Conservation (phyloP, 2,329 filamentous ascomycete species). For the Volutella citrinella region DNA sequence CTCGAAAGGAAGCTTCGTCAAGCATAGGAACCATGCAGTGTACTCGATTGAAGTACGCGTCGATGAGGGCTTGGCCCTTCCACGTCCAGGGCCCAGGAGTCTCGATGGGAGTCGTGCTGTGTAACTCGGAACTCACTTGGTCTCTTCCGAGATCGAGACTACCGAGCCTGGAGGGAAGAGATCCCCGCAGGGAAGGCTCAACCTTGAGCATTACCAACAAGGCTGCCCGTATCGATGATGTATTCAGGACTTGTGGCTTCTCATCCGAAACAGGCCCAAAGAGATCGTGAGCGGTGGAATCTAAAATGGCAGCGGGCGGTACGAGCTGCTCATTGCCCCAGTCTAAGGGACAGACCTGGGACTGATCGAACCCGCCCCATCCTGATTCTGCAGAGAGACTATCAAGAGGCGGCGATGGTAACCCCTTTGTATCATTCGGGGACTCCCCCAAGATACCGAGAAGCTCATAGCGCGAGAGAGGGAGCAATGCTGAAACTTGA, state of each 20-base stretch:
- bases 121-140: conserved; percentile 41
- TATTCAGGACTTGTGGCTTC: not conserved
- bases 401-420: not conserved
- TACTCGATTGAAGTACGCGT: conserved; percentile 73
- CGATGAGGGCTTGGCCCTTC: conserved; percentile 66
- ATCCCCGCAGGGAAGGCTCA: conserved; percentile 44
- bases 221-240: conserved; percentile 59
- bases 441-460: not conserved
- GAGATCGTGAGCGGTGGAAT: too few relatives aligned
- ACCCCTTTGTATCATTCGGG: not conserved
- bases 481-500: not conserved
- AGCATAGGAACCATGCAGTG: conserved; percentile 72
- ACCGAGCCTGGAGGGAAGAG: conserved; percentile 46
- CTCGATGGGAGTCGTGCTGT: conserved; percentile 43
- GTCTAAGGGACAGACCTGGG: too few relatives aligned
- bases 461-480: not conserved
- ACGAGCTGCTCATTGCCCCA: too few relatives aligned
- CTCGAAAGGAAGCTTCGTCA: conserved; percentile 64
- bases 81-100: conserved; percentile 55
- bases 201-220: conserved; percentile 67
- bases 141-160: too few relatives aligned
- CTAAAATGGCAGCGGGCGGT: too few relatives aligned
- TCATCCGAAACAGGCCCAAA: too few relatives aligned
- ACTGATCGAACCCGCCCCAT: not conserved
- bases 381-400: not conserved